These are phyloP conservation scores for Puccinia hordei DNA, from an alignment of 1,284 basidiomycete genomes.

Conservation along the genomic window DNA sequence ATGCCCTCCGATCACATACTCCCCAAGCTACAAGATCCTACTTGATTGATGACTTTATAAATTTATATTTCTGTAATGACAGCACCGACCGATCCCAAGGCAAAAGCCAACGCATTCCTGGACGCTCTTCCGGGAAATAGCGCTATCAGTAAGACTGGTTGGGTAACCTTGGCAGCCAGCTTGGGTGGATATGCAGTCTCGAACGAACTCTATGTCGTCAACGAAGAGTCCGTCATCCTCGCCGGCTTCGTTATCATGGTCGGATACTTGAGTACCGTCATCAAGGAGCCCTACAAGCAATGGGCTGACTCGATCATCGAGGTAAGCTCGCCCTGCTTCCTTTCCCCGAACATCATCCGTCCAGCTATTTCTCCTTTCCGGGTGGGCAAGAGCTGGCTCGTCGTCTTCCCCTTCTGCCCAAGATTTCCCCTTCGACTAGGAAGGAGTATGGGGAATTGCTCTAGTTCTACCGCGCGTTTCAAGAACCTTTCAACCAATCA, in stretches of 20 bases:
- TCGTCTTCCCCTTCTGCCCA: neutral
- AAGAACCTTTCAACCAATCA: too few relatives aligned
- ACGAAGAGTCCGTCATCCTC: constrained; percentile 62
- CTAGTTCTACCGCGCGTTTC: too few relatives aligned
- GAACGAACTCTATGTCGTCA: constrained; percentile 60
- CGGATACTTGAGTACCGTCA: constrained; percentile 75
- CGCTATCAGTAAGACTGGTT: constrained; percentile 80
- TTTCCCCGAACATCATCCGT: too few relatives aligned
- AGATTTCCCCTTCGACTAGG: neutral
- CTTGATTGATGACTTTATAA: neutral
- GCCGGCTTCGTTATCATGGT: constrained; percentile 82
- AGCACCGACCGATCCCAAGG: constrained; percentile 66
- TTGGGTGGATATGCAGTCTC: constrained; percentile 58
- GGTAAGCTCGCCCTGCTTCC: constrained; percentile 55
- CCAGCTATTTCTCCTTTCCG: neutral
- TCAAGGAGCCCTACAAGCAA: constrained; percentile 82
- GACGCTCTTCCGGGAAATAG: constrained; percentile 88
- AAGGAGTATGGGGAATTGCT: neutral
- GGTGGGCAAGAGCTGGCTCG: neutral
- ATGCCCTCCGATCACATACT: neutral
- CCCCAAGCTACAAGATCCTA: constrained; percentile 53
- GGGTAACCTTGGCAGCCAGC: constrained; percentile 59
- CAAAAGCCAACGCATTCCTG: constrained; percentile 87
- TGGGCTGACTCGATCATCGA: constrained; percentile 88
- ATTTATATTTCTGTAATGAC: too few relatives aligned